Base-by-base conservation (phyloP, 106 monocot species). In the Apostasia ramifera region DNA sequence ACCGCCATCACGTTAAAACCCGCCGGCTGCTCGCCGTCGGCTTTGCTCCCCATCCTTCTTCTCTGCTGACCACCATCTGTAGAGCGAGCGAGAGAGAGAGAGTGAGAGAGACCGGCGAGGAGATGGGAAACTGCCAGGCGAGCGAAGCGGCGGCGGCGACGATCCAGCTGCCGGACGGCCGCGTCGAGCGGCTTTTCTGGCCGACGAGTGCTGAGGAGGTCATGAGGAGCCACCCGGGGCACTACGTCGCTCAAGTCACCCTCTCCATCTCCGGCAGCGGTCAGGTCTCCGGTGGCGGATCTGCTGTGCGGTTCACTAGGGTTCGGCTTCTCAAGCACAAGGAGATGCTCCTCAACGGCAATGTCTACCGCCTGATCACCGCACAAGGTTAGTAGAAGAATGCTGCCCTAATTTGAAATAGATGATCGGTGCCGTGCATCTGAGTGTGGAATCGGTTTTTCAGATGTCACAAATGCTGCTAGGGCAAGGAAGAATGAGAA, bases 401-500 rank as follows among this genome's bases (percentile, higher is more conserved):
- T 11, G 2, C 39, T 39, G 0, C 0, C 62, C 26, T 46, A 47
- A 64, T 12, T 43, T 3, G 4, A 42, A 76, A 2, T 50, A 1
- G 5, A 40, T 47, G 8, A 44, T 40, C 61, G 40, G 8, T 58
- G 6, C 13, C n/a, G 1, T 14, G 40, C 0, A 62, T 47, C 4
- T 43, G 38, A 55, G 7, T 67, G 12, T 1, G 43, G 43, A 1
- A 11, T 49, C 11, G 6, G 38, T 47, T 57, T 1, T 70, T 44
- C 70, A 93, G 93, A 93, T 73, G 86, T 93, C 11, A 77, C 69
- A 1, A 89, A 86, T 67, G 93, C 83, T 2, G 56, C 89, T 46
- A 67, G 53, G 61, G 80, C 80, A 55, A 83, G 88, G 70, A 93
- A 84, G 75, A 46, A 78, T 8, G 91, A 91, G 76, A 91, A 81